Conservation (phyloP, 257 asterid species). For the Plantago major region DNA sequence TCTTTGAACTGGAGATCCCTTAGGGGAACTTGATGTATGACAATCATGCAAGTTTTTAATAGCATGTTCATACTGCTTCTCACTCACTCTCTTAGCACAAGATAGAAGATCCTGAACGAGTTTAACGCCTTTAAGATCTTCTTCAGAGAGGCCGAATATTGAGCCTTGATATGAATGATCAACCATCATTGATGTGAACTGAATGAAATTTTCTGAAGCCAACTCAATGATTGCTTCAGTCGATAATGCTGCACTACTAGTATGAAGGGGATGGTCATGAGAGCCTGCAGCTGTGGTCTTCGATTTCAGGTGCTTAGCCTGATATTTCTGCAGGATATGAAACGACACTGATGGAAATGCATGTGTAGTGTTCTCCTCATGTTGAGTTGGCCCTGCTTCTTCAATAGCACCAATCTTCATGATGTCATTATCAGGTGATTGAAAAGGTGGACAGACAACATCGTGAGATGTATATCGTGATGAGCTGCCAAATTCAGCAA, state of each 20-base stretch:
- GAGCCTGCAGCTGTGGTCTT: background rate
- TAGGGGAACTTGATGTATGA: slow-evolving; percentile 22
- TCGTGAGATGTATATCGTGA: background rate
- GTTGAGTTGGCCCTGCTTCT: background rate
- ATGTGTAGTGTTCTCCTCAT: background rate
- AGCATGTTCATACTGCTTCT: slow-evolving; percentile 32
- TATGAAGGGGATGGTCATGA: background rate
- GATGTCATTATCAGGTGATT: background rate
- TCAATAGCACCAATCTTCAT: background rate
- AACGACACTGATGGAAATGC: background rate
- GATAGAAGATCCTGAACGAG: slow-evolving; percentile 47
- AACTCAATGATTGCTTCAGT: slow-evolving; percentile 34
- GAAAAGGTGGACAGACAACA: background rate
- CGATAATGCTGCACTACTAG: slow-evolving; percentile 14
- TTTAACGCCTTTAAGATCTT: slow-evolving; percentile 33
- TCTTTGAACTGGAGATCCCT: slow-evolving; percentile 33
- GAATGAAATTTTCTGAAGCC: slow-evolving; percentile 53
- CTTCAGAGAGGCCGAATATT: slow-evolving; percentile 24
- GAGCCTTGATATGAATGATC: slow-evolving; percentile 35
- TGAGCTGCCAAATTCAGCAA: slow-evolving; percentile 9
- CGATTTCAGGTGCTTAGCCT: background rate
- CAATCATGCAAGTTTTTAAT: slow-evolving; percentile 30
- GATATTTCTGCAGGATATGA: background rate
- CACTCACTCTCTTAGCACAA: slow-evolving; percentile 46
- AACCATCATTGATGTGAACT: slow-evolving; percentile 18